phyloP scores from a whole-genome alignment of 208 protist genomes.

The Entamoeba moshkovskii region DNA sequence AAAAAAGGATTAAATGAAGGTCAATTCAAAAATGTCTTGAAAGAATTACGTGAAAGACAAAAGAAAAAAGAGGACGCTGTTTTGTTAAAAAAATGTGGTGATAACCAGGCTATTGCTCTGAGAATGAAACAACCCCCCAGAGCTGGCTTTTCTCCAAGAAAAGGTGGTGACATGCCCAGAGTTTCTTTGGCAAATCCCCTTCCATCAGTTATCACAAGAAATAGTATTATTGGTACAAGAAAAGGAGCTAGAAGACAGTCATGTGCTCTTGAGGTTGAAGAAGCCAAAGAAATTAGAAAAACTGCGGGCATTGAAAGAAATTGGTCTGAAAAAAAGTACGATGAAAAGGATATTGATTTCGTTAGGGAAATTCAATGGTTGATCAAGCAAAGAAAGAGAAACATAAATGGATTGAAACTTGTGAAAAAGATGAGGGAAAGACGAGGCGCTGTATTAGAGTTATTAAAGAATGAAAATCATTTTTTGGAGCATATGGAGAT shows the following conservation, averaged over 20 bases:
- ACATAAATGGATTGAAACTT: neutral
- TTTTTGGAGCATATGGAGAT: neutral
- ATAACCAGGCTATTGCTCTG: neutral
- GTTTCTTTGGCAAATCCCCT: no score
- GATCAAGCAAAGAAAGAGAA: neutral
- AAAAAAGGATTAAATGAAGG: neutral
- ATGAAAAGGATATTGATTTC: neutral
- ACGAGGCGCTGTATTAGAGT: neutral
- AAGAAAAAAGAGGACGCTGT: neutral
- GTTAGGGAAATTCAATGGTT: neutral
- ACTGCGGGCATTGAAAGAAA: neutral
- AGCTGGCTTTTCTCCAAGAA: no score
- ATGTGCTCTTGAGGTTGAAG: neutral
- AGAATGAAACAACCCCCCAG: no score
- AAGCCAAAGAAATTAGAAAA: neutral
- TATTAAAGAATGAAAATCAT: neutral
- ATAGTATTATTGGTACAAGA: neutral
- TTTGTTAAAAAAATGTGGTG: neutral
- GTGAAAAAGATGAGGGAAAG: neutral
- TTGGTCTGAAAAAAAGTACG: neutral
- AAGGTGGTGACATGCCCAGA: no score
- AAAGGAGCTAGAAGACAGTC: neutral
- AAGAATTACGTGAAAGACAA: neutral
- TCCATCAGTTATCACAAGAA: neutral
- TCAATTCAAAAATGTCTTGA: neutral